phyloP scores from a whole-genome alignment of 2,329 filamentous ascomycete species.

The Berkeleyomyces basicola region DNA sequence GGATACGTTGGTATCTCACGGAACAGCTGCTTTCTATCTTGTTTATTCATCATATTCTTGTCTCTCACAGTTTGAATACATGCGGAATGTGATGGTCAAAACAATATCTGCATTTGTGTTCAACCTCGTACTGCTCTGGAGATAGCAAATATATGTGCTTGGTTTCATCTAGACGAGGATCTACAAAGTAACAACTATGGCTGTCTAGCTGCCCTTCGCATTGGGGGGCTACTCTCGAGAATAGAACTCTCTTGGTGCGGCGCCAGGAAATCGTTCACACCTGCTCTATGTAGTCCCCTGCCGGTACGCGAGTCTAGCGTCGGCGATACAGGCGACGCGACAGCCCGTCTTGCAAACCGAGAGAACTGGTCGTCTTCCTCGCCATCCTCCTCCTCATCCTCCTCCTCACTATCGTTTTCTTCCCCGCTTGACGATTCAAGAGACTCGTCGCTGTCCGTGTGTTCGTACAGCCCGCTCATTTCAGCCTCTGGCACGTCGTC shows the following conservation, averaged over 20 bases:
- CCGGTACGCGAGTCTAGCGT: constrained; percentile 21
- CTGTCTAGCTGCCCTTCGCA: constrained; percentile 8
- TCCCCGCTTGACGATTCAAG: constrained; percentile 31
- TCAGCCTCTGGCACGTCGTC: constrained; percentile 53
- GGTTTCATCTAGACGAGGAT: too few species aligned
- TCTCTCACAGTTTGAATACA: too few species aligned
- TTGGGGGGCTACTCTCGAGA: constrained; percentile 34
- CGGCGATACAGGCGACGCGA: constrained; percentile 24
- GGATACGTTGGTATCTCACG: neutral
- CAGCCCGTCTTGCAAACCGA: constrained; percentile 8
- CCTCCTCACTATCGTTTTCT: constrained; percentile 23
- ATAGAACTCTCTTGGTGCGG: constrained; percentile 42
- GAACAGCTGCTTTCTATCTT: too few species aligned
- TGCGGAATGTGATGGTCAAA: too few species aligned
- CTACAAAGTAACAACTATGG: neutral
- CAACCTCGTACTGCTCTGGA: neutral
- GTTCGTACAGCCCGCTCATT: constrained; percentile 47
- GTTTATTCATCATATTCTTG: too few species aligned
- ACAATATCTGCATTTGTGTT: neutral
- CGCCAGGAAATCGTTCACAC: constrained; percentile 35
- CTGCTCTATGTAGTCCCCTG: constrained; percentile 30
- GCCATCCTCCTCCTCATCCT: constrained; percentile 53
- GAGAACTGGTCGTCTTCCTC: constrained; percentile 8
- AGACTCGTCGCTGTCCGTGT: constrained; percentile 59
- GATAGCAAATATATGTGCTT: neutral